phyloP scores from a whole-genome alignment of 1,284 basidiomycete species.

The Malassezia restricta region DNA sequence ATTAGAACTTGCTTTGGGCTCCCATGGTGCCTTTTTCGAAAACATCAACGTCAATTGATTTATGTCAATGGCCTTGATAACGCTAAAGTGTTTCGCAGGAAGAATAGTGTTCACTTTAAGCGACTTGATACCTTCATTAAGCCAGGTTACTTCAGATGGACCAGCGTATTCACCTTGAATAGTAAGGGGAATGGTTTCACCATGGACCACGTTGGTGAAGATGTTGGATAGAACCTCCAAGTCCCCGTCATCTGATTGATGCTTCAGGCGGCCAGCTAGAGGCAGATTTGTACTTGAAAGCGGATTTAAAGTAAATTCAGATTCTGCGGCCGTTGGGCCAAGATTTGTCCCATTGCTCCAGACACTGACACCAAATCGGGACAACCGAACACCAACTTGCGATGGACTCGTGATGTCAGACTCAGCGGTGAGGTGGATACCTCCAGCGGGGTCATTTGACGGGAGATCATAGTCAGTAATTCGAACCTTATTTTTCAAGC shows the following conservation, averaged over 20 bases:
- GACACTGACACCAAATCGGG: conserved; percentile 56
- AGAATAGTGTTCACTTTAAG: conserved; percentile 57
- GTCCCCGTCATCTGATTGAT: conserved; percentile 53
- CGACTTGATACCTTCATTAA: conserved; percentile 62
- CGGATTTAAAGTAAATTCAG: conserved; percentile 54
- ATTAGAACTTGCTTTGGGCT: conserved; percentile 55
- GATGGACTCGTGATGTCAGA: conserved; percentile 60
- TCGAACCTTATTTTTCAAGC: conserved; percentile 55
- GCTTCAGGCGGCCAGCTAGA: conserved; percentile 57
- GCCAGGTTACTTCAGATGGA: conserved; percentile 57
- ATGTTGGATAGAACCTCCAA: conserved; percentile 56
- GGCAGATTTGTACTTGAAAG: conserved; percentile 53
- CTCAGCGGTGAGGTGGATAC: conserved; percentile 59
- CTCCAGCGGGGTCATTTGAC: conserved; percentile 61
- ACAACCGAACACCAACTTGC: conserved; percentile 62
- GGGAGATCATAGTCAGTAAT: conserved; percentile 64
- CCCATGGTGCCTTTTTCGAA: conserved; percentile 50
- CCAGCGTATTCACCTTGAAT: conserved; percentile 60
- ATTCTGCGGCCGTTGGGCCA: conserved; percentile 53
- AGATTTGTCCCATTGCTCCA: conserved; percentile 54
- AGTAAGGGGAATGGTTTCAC: conserved; percentile 55
- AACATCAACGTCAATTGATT: conserved; percentile 59
- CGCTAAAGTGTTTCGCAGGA: conserved; percentile 57
- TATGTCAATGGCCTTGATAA: conserved; percentile 59
- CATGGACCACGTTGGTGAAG: conserved; percentile 64